Base-by-base conservation (phyloP, 2,329 filamentous ascomycete genomes). In the Exserohilum turcica region DNA sequence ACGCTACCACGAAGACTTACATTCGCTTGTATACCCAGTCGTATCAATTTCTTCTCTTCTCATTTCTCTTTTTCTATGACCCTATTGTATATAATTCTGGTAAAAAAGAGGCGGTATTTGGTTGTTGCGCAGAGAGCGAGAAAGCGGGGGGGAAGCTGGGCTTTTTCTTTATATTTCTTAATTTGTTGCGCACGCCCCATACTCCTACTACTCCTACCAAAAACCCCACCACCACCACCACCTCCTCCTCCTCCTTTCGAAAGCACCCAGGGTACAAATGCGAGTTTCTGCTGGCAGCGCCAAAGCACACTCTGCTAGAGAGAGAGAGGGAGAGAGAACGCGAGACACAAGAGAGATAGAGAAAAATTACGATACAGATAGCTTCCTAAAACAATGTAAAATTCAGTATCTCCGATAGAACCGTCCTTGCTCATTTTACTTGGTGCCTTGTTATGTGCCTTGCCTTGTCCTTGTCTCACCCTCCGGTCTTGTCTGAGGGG, bases 51-150 rank as follows among this genome's bases (percentile, higher is more conserved):
- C n/a, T n/a, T n/a, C n/a, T n/a, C n/a, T n/a, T n/a, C n/a, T n/a
- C n/a, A n/a, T n/a, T n/a, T n/a, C n/a, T n/a, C 53, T 60, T 54
- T 47, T 45, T 21, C 46, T 60, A 57, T 53, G 52, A 44, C 61
- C 42, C 33, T 44, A 33, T 46, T 63, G 60, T 63, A 61, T 52
- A 63, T 63, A 61, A 61, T 59, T 59, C 31, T 42, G 35, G 51
- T 45, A 24, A n/a, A 28, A 27, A 27, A 28, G 38, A 48, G 50
- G 18, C 36, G 42, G 44, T 38, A 45, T 42, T 21, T 33, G n/a
- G 7, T 24, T 24, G 21, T 24, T 7, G 21, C 21, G 21, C 21
- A 7, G n/a, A n/a, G n/a, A n/a, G n/a, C n/a, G n/a, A n/a, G n/a
- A n/a, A n/a, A n/a, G n/a, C n/a, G n/a, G n/a, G n/a, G n/a, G n/a